phyloP scores from a whole-genome alignment of 495 filamentous ascomycete species.

The Aspergillus conjunctus region DNA sequence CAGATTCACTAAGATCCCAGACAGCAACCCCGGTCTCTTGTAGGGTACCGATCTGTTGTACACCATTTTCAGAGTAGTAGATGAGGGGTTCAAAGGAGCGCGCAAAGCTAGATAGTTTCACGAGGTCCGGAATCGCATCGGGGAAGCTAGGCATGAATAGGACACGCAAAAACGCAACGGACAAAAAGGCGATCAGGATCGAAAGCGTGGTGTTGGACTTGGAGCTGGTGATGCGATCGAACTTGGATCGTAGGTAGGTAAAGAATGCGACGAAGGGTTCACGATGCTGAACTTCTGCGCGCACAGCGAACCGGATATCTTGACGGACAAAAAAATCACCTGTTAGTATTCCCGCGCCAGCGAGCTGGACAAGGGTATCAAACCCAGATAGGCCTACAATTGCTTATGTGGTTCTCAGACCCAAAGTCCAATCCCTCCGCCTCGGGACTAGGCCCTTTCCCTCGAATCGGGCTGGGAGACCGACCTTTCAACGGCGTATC shows the following conservation, averaged over 20 bases:
- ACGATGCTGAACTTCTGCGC: slow-evolving; percentile 84
- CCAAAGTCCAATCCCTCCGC: slow-evolving; percentile 38
- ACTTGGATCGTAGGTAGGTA: slow-evolving; percentile 58
- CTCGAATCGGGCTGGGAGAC: slow-evolving; percentile 52
- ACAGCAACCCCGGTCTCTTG: slow-evolving; percentile 89
- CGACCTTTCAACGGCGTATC: slow-evolving; percentile 55
- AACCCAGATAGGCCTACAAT: slow-evolving; percentile 52
- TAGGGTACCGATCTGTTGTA: slow-evolving; percentile 78
- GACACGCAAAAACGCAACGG: slow-evolving; percentile 60
- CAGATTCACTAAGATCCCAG: slow-evolving; percentile 87
- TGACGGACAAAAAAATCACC: slow-evolving; percentile 10
- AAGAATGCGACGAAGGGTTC: slow-evolving; percentile 81
- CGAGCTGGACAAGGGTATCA: slow-evolving; percentile 33
- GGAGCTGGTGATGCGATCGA: slow-evolving; percentile 55
- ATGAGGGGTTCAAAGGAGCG: slow-evolving; percentile 89
- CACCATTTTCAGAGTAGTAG: slow-evolving; percentile 86
- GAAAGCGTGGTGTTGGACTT: slow-evolving; percentile 69
- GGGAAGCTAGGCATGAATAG: slow-evolving; percentile 67
- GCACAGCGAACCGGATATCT: slow-evolving; percentile 86
- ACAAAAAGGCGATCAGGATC: slow-evolving; percentile 57
- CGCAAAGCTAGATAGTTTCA: slow-evolving; percentile 85
- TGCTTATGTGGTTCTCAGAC: slow-evolving; percentile 50
- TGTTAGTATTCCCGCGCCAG: slow-evolving; percentile 42
- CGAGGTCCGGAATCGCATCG: slow-evolving; percentile 78
- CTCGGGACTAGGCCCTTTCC: slow-evolving; percentile 28